phyloP scores from a whole-genome alignment of 352 stramenopile species.

The Phytophthora litchii region DNA sequence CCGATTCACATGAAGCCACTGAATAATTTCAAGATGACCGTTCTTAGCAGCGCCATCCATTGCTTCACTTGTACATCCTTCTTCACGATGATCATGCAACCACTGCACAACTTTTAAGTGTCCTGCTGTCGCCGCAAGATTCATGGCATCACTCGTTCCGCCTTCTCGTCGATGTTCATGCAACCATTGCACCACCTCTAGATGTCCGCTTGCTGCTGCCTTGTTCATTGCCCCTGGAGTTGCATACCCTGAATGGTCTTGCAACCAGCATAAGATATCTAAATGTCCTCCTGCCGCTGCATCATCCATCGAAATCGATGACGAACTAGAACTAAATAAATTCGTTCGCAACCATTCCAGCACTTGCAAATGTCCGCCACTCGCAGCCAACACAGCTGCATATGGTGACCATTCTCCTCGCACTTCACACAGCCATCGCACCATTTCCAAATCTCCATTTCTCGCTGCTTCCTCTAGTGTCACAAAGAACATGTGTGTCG shows the following conservation, averaged over 20 bases:
- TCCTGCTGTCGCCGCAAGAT: constrained; percentile 20
- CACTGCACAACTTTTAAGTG: constrained; percentile 30
- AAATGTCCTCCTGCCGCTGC: constrained; percentile 32
- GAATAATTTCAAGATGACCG: constrained; percentile 23
- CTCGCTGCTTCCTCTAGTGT: constrained; percentile 39
- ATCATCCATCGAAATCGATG: constrained; percentile 40
- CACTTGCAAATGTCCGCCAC: constrained; percentile 37
- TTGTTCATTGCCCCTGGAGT: constrained; percentile 58
- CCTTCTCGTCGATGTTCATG: constrained; percentile 25
- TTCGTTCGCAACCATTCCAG: constrained; percentile 40
- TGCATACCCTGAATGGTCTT: constrained; percentile 37
- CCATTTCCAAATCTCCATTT: constrained; percentile 36
- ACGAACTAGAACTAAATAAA: constrained; percentile 39
- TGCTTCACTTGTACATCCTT: constrained; percentile 28
- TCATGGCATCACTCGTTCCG: constrained; percentile 30
- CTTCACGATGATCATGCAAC: constrained; percentile 20
- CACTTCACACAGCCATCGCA: constrained; percentile 41
- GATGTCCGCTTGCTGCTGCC: constrained; percentile 50
- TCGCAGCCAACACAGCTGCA: constrained; percentile 35
- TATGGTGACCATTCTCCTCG: constrained; percentile 40
- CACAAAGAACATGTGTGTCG: constrained; percentile 49
- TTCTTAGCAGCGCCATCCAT: constrained; percentile 30
- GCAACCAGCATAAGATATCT: constrained; percentile 33
- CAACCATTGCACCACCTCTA: constrained; percentile 46
- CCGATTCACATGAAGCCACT: constrained; percentile 30